Conservation (phyloP, 352 stramenopile species). For the Phytophthora capsici region DNA sequence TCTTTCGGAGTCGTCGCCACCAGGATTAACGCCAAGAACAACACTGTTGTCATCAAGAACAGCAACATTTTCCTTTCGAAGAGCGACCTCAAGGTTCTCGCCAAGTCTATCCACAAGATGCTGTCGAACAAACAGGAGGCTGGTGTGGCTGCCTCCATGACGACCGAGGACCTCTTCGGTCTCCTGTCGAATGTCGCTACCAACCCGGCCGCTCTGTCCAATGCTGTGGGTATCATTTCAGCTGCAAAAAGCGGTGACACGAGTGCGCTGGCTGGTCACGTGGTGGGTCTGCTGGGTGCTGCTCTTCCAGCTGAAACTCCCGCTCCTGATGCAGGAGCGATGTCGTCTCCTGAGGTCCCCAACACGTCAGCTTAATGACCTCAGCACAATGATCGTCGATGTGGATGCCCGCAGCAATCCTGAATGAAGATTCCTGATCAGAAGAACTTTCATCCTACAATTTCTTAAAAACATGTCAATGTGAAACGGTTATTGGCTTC, state of each 20-base stretch:
- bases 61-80: conserved; percentile 12
- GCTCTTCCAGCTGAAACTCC: background rate
- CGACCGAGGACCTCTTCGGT: conserved; percentile 5
- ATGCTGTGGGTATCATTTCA: conserved; percentile 7
- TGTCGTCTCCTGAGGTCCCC: background rate
- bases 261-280: conserved; percentile 8
- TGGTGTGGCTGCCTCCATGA: background rate
- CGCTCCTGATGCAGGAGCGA: background rate
- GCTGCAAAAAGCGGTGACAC: conserved; percentile 7
- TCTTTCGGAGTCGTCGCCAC: conserved; percentile 12
- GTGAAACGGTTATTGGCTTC: too few relatives aligned
- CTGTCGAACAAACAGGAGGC: conserved; percentile 8
- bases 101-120: conserved; percentile 13
- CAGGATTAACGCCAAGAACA: conserved; percentile 20
- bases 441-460: too few relatives aligned
- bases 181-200: background rate
- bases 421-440: too few relatives aligned
- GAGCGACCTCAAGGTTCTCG: conserved; percentile 16
- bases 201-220: conserved; percentile 18
- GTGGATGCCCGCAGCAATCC: too few relatives aligned
- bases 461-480: too few relatives aligned
- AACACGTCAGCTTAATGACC: background rate
- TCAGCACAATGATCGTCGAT: background rate
- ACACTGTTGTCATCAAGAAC: conserved; percentile 13
- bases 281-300: conserved; percentile 8